These are phyloP conservation scores for Corynascus novoguineensis DNA, from an alignment of 495 filamentous ascomycete genomes.

Conservation along the genomic window DNA sequence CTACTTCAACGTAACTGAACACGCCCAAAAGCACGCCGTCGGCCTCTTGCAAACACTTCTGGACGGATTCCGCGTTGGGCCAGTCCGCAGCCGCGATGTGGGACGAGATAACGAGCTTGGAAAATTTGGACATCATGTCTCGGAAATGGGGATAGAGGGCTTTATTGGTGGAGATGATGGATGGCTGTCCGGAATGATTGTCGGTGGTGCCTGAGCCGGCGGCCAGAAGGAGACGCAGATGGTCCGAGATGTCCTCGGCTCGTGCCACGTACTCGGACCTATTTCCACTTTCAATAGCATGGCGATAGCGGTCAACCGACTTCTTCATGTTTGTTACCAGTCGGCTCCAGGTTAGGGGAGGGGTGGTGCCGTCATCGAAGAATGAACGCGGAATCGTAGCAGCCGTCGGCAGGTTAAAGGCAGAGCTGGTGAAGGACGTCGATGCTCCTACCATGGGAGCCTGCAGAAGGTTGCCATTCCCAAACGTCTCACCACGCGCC, in stretches of 20 bases:
- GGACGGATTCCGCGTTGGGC: constrained; percentile 76
- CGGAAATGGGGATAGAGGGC: constrained; percentile 93
- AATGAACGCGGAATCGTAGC: constrained; percentile 70
- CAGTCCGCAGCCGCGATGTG: constrained; percentile 95
- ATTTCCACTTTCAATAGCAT: constrained; percentile 71
- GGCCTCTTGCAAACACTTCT: constrained; percentile 92
- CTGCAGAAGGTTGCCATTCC: constrained; percentile 42
- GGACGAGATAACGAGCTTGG: constrained; percentile 95
- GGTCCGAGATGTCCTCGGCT: constrained; percentile 96
- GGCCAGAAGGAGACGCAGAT: constrained; percentile 85
- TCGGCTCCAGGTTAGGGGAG: constrained; percentile 78
- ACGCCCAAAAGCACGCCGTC: constrained; percentile 91
- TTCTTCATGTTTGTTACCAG: constrained; percentile 86
- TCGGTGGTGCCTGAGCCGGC: constrained; percentile 95
- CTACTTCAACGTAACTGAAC: constrained; percentile 92
- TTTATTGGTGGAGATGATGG: constrained; percentile 98
- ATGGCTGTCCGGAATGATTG: constrained; percentile 96
- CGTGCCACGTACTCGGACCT: constrained; percentile 85
- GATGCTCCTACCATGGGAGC: constrained; percentile 56
- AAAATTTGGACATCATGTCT: constrained; percentile 99
- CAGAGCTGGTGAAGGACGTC: constrained; percentile 60
- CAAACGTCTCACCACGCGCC: constrained; percentile 43
- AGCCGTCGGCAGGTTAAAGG: constrained; percentile 49
- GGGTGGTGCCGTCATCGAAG: constrained; percentile 72
- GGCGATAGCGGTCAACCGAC: constrained; percentile 79